phyloP scores from a whole-genome alignment of 768 basidiomycete species.

The Gautieria morchelliformis region DNA sequence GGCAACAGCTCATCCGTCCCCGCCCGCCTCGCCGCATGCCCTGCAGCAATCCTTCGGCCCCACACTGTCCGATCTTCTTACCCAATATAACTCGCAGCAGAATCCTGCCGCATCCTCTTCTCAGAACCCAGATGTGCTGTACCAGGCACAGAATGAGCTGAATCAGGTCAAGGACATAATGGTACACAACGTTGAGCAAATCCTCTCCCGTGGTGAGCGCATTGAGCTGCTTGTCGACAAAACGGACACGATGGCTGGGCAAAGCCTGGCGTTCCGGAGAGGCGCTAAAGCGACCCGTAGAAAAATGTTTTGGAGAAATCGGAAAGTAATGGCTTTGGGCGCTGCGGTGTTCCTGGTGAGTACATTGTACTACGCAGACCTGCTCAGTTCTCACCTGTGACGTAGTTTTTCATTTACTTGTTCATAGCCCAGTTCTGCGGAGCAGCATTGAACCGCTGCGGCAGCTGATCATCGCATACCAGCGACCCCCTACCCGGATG shows the following conservation, averaged over 20 bases:
- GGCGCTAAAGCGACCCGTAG: conserved; percentile 77
- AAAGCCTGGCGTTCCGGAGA: conserved; percentile 87
- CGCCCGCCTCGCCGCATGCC: conserved; percentile 37
- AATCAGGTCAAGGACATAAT: conserved; percentile 92
- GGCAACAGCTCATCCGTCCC: conserved; percentile 34
- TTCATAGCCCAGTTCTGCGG: conserved; percentile 88
- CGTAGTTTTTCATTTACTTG: conserved; percentile 68
- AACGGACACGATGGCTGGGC: conserved; percentile 90
- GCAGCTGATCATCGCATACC: conserved; percentile 12
- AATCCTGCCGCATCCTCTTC: conserved; percentile 42
- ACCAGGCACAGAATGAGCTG: conserved; percentile 82
- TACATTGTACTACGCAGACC: conserved; percentile 12
- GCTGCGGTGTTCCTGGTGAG: conserved; percentile 63
- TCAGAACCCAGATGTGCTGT: conserved; percentile 57
- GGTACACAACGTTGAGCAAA: conserved; percentile 98
- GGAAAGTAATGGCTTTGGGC: conserved; percentile 55
- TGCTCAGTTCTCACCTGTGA: conserved; percentile 9
- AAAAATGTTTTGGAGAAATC: conserved; percentile 88
- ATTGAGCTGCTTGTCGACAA: conserved; percentile 95
- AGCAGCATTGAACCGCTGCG: conserved; percentile 62
- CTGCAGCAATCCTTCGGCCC: conserved; percentile 67
- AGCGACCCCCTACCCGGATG: no score
- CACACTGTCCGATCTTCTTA: conserved; percentile 64
- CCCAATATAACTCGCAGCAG: conserved; percentile 67
- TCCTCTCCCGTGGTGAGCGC: conserved; percentile 86